Evolutionary conservation across 345 rosid species (phyloP).

Genomic region (Trapa incisa): DNA sequence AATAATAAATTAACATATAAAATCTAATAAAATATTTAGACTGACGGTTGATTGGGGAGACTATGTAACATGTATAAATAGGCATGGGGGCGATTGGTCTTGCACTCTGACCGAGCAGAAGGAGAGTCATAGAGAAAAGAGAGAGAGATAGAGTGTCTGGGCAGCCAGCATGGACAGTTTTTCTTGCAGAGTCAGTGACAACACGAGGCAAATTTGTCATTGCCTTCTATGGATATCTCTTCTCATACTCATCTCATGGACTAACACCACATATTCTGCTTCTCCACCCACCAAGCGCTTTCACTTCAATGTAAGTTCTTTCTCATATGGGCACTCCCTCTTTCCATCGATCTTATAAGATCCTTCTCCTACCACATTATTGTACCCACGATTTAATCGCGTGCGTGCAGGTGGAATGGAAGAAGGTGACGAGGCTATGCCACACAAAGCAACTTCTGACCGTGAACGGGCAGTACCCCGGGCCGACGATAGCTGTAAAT

Average conservation of each 20-base stretch:
- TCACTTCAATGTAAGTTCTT: slow-evolving; percentile 29
- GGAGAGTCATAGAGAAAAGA: too few relatives aligned
- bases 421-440: slow-evolving; percentile 43
- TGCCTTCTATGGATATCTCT: not conserved
- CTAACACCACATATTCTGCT: slow-evolving; percentile 4
- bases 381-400: not conserved
- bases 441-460: slow-evolving; percentile 43
- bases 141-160: too few relatives aligned
- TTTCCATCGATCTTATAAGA: not conserved
- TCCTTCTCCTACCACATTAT: too few relatives aligned
- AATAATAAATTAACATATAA: too few relatives aligned
- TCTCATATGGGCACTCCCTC: not conserved
- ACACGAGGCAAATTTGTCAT: not conserved
- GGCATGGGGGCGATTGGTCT: slow-evolving; percentile 1
- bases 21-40: too few relatives aligned
- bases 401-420: slow-evolving; percentile 33
- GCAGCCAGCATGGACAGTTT: too few relatives aligned
- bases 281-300: slow-evolving; percentile 25
- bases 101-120: not conserved
- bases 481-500: slow-evolving; percentile 46
- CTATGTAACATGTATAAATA: slow-evolving; percentile 1
- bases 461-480: slow-evolving; percentile 56
- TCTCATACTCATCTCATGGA: not conserved
- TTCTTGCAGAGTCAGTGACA: not conserved
- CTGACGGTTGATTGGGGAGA: too few relatives aligned